A percentile compares a stretch with the other conserved stretches of the same genome.
Evolutionary conservation across 2,329 filamentous ascomycete genomes (phyloP).

Genomic region (Cladophialophora yegresii): DNA sequence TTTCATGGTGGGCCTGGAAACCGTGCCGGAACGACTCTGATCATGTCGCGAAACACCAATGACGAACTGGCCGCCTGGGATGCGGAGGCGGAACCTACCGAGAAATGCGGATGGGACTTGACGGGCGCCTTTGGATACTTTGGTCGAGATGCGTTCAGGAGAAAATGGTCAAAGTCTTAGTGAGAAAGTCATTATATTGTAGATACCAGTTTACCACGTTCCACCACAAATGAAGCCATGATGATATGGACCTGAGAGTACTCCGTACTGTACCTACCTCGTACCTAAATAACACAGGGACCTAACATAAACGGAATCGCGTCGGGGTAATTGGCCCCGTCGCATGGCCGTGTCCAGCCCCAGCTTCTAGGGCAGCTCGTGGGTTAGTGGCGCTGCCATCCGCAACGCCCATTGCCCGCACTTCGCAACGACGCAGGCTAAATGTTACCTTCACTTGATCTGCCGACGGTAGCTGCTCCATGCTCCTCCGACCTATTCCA

Average conservation of each 20-base stretch:
- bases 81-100: neutral
- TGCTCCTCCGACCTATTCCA: conserved; percentile 11
- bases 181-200: conserved; percentile 16
- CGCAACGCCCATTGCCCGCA: conserved; percentile 13
- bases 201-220: conserved; percentile 25
- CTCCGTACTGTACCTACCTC: too few relatives aligned
- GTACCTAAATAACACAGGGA: too few relatives aligned
- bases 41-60: neutral
- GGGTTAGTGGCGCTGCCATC: conserved; percentile 14
- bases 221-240: conserved; percentile 6
- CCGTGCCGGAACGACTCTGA: neutral
- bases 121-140: conserved; percentile 4
- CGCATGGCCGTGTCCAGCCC: neutral
- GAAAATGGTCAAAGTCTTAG: conserved; percentile 19
- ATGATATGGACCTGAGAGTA: conserved; percentile 1
- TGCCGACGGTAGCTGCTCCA: conserved; percentile 18
- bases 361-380: conserved; percentile 6
- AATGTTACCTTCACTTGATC: conserved; percentile 20
- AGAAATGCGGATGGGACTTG: conserved; percentile 1
- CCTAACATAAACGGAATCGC: too few relatives aligned
- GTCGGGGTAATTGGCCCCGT: conserved; percentile 8
- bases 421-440: conserved; percentile 18
- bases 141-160: conserved; percentile 14
- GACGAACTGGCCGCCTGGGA: neutral
- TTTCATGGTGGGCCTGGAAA: neutral